Evolutionary conservation across 257 asterid genomes (phyloP).

Genomic region (Lycium barbarum): DNA sequence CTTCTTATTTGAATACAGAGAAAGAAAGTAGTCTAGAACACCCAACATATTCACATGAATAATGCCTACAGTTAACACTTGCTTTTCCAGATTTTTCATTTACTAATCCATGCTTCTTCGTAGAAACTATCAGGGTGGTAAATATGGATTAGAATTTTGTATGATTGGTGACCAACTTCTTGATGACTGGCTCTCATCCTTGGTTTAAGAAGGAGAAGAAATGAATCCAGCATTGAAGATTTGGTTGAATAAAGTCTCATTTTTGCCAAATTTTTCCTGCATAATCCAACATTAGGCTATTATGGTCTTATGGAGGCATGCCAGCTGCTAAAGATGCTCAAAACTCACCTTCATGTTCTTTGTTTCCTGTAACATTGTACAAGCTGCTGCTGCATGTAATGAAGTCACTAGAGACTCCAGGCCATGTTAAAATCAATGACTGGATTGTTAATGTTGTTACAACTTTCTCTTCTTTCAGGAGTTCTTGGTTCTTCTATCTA

Average conservation of each 20-base stretch:
- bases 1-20: neutral
- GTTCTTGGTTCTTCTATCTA: slow-evolving; percentile 1
- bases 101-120: neutral
- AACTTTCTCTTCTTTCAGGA: slow-evolving; percentile 18
- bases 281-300: slow-evolving; percentile 23
- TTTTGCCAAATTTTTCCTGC: neutral
- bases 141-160: neutral
- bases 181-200: slow-evolving; percentile 10
- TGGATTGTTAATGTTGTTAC: slow-evolving; percentile 16
- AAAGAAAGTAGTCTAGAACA: neutral
- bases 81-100: neutral
- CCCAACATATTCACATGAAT: slow-evolving; percentile 18
- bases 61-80: neutral
- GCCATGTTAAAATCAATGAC: slow-evolving; percentile 1
- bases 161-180: neutral
- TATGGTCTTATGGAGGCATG: neutral
- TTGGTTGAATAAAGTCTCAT: neutral
- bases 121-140: neutral
- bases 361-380: slow-evolving; percentile 10
- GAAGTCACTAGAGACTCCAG: slow-evolving; percentile 12
- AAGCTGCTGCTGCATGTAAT: slow-evolving; percentile 18
- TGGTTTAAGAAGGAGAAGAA: neutral
- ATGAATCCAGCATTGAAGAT: neutral
- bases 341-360: slow-evolving; percentile 1
- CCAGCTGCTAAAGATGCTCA: neutral